These are phyloP conservation scores for Candida berthetii DNA, from an alignment of 805 yeast species.

Conservation along the genomic window DNA sequence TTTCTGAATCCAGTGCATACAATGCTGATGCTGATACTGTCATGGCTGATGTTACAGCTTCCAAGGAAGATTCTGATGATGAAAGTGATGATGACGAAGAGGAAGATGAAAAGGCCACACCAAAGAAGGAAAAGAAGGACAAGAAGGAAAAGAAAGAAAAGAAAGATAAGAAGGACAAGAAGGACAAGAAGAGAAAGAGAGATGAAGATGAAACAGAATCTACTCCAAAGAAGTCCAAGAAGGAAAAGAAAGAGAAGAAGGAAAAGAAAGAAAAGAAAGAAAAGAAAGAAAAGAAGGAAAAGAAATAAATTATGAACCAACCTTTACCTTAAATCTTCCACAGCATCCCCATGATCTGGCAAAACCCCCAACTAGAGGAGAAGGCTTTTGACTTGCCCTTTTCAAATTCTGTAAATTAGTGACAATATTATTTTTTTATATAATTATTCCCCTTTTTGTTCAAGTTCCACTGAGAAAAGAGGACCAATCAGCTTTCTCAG, in stretches of 20 bases:
- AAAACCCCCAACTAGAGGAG: no score
- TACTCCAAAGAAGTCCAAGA: constrained; percentile 23
- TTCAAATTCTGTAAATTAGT: no score
- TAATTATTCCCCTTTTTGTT: no score
- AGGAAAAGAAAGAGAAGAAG: constrained; percentile 28
- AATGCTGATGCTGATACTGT: constrained; percentile 93
- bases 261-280: constrained; percentile 21
- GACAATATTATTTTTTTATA: no score
- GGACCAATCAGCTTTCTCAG: no score
- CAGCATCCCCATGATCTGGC: no score
- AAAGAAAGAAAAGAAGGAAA: constrained; percentile 1
- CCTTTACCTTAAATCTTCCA: no score
- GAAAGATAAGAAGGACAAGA: constrained; percentile 21
- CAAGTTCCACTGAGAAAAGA: no score
- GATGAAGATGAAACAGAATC: constrained; percentile 23
- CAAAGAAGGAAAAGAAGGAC: constrained; percentile 28
- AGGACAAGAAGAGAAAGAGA: constrained; percentile 28
- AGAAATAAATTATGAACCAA: no score
- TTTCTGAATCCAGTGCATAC: constrained; percentile 80
- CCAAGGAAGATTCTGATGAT: constrained; percentile 30
- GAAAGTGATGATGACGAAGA: constrained; percentile 30
- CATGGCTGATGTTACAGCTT: constrained; percentile 27
- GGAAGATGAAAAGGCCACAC: constrained; percentile 28
- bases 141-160: constrained; percentile 23
- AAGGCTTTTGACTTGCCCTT: no score